Conservation (phyloP, 108 stramenopile genomes). For the Cylindrotheca fusiformis region DNA sequence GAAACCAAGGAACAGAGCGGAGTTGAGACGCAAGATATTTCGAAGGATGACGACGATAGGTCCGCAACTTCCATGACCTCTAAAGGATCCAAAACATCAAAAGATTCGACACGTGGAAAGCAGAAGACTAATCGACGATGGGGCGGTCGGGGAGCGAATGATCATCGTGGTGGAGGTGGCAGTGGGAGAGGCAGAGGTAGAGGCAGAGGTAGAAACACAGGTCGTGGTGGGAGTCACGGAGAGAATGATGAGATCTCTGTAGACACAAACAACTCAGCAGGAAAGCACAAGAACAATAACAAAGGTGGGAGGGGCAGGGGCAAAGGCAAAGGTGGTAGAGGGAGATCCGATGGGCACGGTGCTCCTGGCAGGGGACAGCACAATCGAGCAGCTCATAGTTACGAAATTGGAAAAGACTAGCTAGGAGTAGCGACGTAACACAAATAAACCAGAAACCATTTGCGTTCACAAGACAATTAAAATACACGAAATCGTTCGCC, state of each 20-base stretch:
- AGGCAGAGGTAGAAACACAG: conserved; percentile 1
- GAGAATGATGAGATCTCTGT: neutral
- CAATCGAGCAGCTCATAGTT: conserved; percentile 12
- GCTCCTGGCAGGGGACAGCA: neutral
- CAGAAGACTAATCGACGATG: conserved; percentile 1
- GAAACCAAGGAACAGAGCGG: neutral
- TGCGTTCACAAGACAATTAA: too few relatives aligned
- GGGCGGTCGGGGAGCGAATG: neutral
- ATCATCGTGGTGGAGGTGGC: conserved; percentile 10
- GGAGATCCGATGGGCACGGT: conserved; percentile 3
- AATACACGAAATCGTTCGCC: too few relatives aligned
- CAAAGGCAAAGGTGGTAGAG: conserved; percentile 6
- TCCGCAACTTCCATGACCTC: conserved; percentile 11
- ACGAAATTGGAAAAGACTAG: conserved; percentile 26
- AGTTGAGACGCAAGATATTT: neutral
- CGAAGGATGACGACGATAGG: conserved; percentile 1
- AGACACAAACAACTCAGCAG: neutral
- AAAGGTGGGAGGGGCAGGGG: neutral
- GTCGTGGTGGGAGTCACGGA: conserved; percentile 2
- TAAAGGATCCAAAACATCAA: neutral
- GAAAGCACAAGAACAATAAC: neutral
- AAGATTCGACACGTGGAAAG: neutral
- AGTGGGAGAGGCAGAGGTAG: conserved; percentile 8
- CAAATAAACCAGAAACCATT: too few relatives aligned
- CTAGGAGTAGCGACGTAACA: too few relatives aligned